Conservation (phyloP, 495 filamentous ascomycete species). For the Talaromyces trachyspermus region DNA sequence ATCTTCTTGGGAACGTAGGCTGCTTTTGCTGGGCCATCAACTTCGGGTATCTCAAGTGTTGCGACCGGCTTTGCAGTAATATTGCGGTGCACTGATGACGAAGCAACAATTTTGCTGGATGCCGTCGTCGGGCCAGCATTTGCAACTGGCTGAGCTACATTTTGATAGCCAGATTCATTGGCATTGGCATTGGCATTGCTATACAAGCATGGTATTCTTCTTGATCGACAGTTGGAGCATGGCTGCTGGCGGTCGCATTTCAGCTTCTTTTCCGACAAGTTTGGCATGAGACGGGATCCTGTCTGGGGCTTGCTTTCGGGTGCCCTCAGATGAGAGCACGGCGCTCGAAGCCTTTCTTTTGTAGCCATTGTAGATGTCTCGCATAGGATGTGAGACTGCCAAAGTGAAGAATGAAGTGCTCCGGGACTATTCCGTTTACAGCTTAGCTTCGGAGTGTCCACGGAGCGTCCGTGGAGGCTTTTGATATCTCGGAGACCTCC, state of each 20-base stretch:
- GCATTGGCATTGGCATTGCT: constrained; percentile 4
- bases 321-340: background rate
- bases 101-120: background rate
- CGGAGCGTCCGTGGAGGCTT: background rate
- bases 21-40: background rate
- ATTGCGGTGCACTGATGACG: background rate
- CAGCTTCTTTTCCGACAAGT: constrained; percentile 38
- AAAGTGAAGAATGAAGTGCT: no score
- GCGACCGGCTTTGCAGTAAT: no score
- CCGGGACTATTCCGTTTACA: background rate
- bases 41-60: background rate
- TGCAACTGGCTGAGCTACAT: background rate
- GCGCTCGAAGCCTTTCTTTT: background rate
- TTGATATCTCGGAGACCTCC: background rate
- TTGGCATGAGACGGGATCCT: constrained; percentile 45
- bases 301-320: constrained; percentile 23
- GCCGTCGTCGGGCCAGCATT: background rate
- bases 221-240: constrained; percentile 37
- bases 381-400: no score
- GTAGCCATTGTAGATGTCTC: background rate
- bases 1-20: background rate
- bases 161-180: background rate
- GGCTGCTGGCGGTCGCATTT: constrained; percentile 38
- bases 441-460: background rate
- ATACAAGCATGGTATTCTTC: constrained; percentile 30